Base-by-base conservation (phyloP, 352 stramenopile genomes). In the Globisporangium camurandrum region DNA sequence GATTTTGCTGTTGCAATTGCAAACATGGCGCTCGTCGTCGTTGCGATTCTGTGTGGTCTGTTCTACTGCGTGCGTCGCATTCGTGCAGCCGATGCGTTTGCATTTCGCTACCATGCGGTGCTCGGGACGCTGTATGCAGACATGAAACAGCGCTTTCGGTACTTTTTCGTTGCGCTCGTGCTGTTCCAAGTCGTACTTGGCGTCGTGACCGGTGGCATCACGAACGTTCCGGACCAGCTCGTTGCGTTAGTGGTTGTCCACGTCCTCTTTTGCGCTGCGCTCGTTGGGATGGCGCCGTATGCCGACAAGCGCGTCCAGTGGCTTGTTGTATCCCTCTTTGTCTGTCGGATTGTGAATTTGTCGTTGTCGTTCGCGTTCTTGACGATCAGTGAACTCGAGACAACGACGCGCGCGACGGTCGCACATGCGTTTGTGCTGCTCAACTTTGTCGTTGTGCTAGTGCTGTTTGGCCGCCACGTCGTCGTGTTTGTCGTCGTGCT, bases 81-180 rank as follows among this genome's bases (percentile, higher is more conserved):
- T 16, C 59, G 63, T 5, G 55, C 62, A 7, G 61, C 64, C 11
- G 52, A 69, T 8, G 63, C 73, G 14, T 74, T 83, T 47, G 53
- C 67, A 16, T 83, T 71, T 51, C 58, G 68, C 36, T 54, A 82
- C 48, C 67, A 81, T 17, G 64, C 70, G 24, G 46, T 79, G 2
- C 84, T 71, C 53, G 79, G 76, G 1, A 64, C 72, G 19, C 60
- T 90, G 8, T 90, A 88, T 44, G 74, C 66, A 1, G 68, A 79
- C 44, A 61, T 55, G 7, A 81, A 72, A 43, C 71, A 71, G 46
- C 34, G 53, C 16, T 69, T 73, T 37, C 76, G 80, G 1, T 83
- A 80, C 46, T 88, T 86, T 44, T 86, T 87, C 46, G 61, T 81
- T 4, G 64, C 73, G 19, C 56, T 69, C 7, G 60, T 67, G 36